phyloP scores from a whole-genome alignment of 2,329 filamentous ascomycete genomes.

The Fonsecaea pedrosoi region DNA sequence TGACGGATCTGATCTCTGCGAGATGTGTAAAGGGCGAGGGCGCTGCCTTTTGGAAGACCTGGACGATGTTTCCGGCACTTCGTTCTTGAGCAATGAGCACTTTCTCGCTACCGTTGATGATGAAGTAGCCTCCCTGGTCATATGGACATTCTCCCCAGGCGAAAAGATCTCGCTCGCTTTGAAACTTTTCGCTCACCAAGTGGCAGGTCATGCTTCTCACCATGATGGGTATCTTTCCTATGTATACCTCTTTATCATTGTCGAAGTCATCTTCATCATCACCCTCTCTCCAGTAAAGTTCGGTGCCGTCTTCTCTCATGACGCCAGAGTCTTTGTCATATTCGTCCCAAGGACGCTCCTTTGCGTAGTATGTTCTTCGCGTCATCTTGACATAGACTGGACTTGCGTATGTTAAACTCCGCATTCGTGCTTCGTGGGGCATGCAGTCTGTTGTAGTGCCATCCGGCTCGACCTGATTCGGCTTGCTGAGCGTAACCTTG shows the following conservation, averaged over 20 bases:
- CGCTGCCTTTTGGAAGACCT: constrained; percentile 96
- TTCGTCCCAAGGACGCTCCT: constrained; percentile 76
- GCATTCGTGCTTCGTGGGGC: constrained; percentile 92
- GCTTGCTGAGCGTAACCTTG: constrained; percentile 84
- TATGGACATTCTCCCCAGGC: constrained; percentile 96
- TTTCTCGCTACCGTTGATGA: constrained; percentile 99
- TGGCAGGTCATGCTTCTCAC: constrained; percentile 96
- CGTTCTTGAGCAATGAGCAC: constrained; percentile 97
- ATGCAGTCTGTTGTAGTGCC: constrained; percentile 83
- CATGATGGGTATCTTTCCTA: constrained; percentile 97
- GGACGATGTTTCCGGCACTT: constrained; percentile 96
- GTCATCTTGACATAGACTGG: constrained; percentile 89
- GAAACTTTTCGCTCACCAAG: constrained; percentile 52
- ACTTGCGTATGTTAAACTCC: constrained; percentile 93
- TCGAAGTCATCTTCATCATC: constrained; percentile 59
- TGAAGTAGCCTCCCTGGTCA: constrained; percentile 97
- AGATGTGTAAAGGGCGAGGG: constrained; percentile 92
- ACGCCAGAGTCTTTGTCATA: constrained; percentile 52
- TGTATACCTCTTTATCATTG: constrained; percentile 76
- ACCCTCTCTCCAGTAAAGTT: constrained; percentile 42
- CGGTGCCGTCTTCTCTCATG: constrained; percentile 50
- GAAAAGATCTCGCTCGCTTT: constrained; percentile 81
- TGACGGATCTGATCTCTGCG: constrained; percentile 92
- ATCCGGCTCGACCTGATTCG: constrained; percentile 91
- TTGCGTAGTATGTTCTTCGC: constrained; percentile 81